A percentile compares a stretch with the other conserved stretches of the same genome.
phyloP scores from a whole-genome alignment of 345 rosid genomes.

The Euphorbia lathyris region DNA sequence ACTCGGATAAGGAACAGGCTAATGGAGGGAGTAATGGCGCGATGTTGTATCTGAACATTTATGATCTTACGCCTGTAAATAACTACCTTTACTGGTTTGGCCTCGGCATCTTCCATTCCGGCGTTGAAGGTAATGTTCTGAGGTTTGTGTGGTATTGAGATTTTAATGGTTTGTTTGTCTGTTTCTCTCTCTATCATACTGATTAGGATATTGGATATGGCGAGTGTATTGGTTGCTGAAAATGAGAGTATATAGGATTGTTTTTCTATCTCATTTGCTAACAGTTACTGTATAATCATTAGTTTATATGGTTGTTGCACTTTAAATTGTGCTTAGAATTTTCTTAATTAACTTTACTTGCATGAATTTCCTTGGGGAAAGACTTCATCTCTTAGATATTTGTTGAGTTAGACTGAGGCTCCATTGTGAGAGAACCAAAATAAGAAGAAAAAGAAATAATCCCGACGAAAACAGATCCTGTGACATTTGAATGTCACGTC shows the following conservation, averaged over 20 bases:
- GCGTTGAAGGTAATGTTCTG: slow-evolving; percentile 64
- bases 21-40: slow-evolving; percentile 31
- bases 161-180: not conserved
- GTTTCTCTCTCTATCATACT: not conserved
- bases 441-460: not conserved
- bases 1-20: slow-evolving; percentile 44
- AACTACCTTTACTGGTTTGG: slow-evolving; percentile 90
- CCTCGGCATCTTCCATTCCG: slow-evolving; percentile 93
- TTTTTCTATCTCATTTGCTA: not conserved
- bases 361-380: not conserved
- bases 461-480: not conserved
- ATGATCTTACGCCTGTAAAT: slow-evolving; percentile 93
- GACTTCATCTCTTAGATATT: not conserved
- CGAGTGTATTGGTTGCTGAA: not conserved
- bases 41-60: slow-evolving; percentile 72
- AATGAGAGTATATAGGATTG: no score
- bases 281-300: not conserved
- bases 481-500: not conserved
- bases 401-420: not conserved
- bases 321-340: not conserved
- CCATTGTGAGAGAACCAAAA: not conserved
- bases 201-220: not conserved
- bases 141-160: slow-evolving; percentile 5
- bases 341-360: not conserved
- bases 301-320: not conserved